Base-by-base conservation (phyloP, 495 filamentous ascomycete species). In the Hypomontagnella monticulosa region DNA sequence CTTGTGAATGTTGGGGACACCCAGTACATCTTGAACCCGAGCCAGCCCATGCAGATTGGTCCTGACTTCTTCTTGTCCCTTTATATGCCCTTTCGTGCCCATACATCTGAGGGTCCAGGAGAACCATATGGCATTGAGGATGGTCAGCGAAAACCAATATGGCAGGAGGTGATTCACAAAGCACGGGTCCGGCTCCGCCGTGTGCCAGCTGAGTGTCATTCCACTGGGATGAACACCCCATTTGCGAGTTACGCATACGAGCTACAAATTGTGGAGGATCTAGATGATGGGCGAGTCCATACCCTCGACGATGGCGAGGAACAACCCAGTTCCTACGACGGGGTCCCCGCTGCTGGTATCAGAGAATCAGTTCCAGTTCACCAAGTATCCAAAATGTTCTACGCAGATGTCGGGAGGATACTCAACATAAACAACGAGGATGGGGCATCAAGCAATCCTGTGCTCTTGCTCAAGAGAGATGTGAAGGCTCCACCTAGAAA, bases 151-250 rank as follows among this genome's bases (percentile, higher is more conserved):
- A 89, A 93, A 66, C 88, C 91, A 1, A 93, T 93, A 0, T 98
- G 95, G 96, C 96, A 98, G 70, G 96, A 99, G 72, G 93, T 97
- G 40, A 93, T 98, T 53, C 93, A 97, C 77, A 99, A 98, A 77
- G 92, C 92, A 16, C 84, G 88, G 41, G 85, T 97, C 8, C 92
- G 93, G 61, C 83, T 99, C 8, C 79, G 88, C 56, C 80, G 92
- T 32, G 72, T 76, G 42, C 85, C 67, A 5, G 12, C 73, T 5
- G 63, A 69, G 41, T 72, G 72, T 65, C 55, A 42, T 0, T 76
- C 78, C 9, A 70, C 73, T 23, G 53, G 51, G 33, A 63, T 52
- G 23, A 61, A 23, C 8, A 27, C 12, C 1, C 16, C 67, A 2
- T 20, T 55, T 10, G 62, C 36, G 18, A 33, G 93, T 71, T 99